Base-by-base conservation (phyloP, 2,329 filamentous ascomycete species). In the Neonectria ditissima region DNA sequence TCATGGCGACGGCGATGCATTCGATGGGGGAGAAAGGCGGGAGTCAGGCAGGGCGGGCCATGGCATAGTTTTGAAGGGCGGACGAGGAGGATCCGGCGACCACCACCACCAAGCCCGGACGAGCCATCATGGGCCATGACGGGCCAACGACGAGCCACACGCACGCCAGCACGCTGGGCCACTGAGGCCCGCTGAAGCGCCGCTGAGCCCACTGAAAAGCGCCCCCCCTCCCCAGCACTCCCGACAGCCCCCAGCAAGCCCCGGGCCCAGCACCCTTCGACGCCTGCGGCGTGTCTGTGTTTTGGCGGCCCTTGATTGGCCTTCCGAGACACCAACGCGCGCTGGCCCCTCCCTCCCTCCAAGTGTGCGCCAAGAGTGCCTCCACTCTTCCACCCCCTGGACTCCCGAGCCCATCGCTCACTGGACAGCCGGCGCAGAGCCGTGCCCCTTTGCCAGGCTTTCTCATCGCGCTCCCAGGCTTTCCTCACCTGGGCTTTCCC, bases 1-100 rank as follows among this genome's bases (percentile, higher is more conserved):
- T 78, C 84, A 87, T 86, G 77, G 81, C 81, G 81, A 77, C 79
- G 56, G 78, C 78, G 74, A 76, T 82, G 75, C 71, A 79, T 83
- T 86, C 81, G 83, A 82, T 82, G 75, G 77, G 76, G 76, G 79
- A 79, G 79, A 78, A 75, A 74, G 67, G 71, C 71, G 73, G 67
- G 69, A 72, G 69, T 47, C 62, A 64, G 60, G 66, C 66, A 67
- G 53, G 65, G 74, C 69, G 74, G 76, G 76, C 70, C 71, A 70
- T 76, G 75, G 74, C 70, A 76, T 73, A 75, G 75, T 78, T 78
- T 78, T 78, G 77, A 77, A 73, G 56, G 61, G 55, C 37, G 32
- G 54, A 63, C 48, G 39, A 53, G 37, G 60, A 55, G 48, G 48
- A 59, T 59, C 56, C 60, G 44, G 34, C 43, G 55, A 50, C 50